Percentiles rank a stretch among this genome's conserved stretches.
Conservation (phyloP, 1,284 basidiomycete genomes). For the Ganoderma boninense region DNA sequence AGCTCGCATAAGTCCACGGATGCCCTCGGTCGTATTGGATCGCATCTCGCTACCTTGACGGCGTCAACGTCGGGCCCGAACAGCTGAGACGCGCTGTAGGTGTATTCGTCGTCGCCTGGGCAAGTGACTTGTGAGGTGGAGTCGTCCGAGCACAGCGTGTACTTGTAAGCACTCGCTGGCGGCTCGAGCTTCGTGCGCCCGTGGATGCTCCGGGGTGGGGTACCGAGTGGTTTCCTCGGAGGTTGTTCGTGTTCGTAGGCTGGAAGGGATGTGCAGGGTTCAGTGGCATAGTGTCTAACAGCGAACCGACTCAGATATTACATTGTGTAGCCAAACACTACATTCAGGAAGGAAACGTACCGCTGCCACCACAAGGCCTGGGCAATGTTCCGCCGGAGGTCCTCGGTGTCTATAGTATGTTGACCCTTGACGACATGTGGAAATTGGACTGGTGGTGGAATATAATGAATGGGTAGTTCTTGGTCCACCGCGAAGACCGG, state of each 20-base stretch:
- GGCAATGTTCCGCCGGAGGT: background rate
- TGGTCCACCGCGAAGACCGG: background rate
- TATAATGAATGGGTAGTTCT: background rate
- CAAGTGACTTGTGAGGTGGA: background rate
- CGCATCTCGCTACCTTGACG: background rate
- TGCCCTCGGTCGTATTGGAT: background rate
- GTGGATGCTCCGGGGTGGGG: background rate
- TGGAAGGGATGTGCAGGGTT: background rate
- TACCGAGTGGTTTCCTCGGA: background rate
- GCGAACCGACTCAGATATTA: background rate
- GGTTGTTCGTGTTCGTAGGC: background rate
- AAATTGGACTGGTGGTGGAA: background rate
- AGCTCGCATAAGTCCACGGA: background rate
- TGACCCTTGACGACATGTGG: too few relatives aligned
- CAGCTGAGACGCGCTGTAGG: background rate
- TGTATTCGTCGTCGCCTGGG: background rate
- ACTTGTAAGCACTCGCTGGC: background rate
- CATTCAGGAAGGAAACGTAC: background rate
- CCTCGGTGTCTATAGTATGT: background rate
- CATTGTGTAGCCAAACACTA: too few relatives aligned
- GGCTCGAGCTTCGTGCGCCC: background rate
- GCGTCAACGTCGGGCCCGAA: conserved; percentile 1
- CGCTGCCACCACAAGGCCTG: background rate
- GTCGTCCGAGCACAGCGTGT: background rate
- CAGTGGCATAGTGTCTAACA: background rate